These are phyloP conservation scores for Coelastrella sp. DNA, from an alignment of 139 green algal genomes.

Conservation along the genomic window DNA sequence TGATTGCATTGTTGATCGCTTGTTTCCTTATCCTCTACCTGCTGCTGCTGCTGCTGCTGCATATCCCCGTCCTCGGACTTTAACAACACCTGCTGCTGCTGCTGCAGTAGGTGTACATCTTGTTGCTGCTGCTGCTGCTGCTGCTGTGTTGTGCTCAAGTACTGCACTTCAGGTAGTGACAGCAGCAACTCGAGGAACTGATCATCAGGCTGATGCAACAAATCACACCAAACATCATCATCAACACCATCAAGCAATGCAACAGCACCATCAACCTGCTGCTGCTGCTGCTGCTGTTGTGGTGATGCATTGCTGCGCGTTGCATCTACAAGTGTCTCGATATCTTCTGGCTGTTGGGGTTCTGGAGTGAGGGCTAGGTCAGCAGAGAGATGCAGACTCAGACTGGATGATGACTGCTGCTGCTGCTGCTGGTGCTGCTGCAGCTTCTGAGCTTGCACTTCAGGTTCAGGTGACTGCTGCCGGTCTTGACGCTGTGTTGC, in stretches of 20 bases:
- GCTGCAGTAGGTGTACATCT: too few species aligned
- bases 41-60: conserved; percentile 33
- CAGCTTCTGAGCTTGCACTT: too few species aligned
- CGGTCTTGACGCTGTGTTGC: background rate
- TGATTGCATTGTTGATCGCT: background rate
- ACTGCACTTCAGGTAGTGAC: background rate
- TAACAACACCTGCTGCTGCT: background rate
- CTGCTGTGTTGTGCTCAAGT: background rate
- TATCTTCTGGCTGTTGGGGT: conserved; percentile 3
- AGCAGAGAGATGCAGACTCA: background rate
- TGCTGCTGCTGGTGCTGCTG: conserved; percentile 8
- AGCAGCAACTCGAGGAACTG: background rate
- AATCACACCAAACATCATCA: too few species aligned
- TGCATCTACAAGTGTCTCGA: background rate
- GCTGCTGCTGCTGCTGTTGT: conserved; percentile 43
- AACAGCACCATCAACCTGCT: background rate
- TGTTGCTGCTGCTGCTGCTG: conserved; percentile 12
- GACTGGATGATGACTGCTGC: conserved; percentile 12
- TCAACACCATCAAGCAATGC: too few species aligned
- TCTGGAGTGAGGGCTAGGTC: background rate
- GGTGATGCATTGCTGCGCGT: background rate
- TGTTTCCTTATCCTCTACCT: background rate
- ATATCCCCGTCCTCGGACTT: too few species aligned
- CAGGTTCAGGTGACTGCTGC: conserved; percentile 1
- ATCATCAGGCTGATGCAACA: conserved; percentile 5